Conservation (phyloP, 2,329 filamentous ascomycete genomes). For the Phialophora expanda region DNA sequence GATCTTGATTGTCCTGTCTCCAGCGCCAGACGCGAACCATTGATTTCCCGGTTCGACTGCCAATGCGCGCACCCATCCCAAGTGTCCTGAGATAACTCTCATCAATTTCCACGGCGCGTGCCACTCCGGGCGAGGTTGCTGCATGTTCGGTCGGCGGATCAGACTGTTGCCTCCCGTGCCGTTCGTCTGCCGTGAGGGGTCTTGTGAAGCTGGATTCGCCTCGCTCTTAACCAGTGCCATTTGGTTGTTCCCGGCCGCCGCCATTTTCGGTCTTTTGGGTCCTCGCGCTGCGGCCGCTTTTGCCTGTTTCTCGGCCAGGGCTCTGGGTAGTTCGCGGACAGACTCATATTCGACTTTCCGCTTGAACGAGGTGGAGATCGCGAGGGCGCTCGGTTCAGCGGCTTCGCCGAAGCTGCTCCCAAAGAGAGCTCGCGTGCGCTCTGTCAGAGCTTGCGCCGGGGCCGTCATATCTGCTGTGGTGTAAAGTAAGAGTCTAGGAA, state of each 20-base stretch:
- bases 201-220: slow-evolving; percentile 47
- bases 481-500: background rate
- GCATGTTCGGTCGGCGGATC: slow-evolving; percentile 67
- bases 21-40: slow-evolving; percentile 96
- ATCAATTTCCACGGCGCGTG: slow-evolving; percentile 98
- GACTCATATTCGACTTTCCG: slow-evolving; percentile 72
- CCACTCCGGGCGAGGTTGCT: slow-evolving; percentile 84
- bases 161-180: slow-evolving; percentile 49
- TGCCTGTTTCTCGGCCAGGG: slow-evolving; percentile 79
- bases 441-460: slow-evolving; percentile 46
- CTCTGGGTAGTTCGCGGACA: slow-evolving; percentile 76
- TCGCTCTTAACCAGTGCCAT: slow-evolving; percentile 67
- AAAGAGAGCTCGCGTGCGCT: slow-evolving; percentile 55
- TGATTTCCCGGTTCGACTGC: slow-evolving; percentile 95
- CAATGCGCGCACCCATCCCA: slow-evolving; percentile 90
- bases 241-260: slow-evolving; percentile 61
- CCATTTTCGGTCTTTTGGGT: slow-evolving; percentile 66
- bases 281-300: slow-evolving; percentile 64
- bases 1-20: slow-evolving; percentile 96
- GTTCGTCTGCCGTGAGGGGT: slow-evolving; percentile 42
- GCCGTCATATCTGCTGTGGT: slow-evolving; percentile 33
- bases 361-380: slow-evolving; percentile 52
- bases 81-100: slow-evolving; percentile 93
- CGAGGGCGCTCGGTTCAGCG: slow-evolving; percentile 48
- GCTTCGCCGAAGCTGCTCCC: slow-evolving; percentile 54